Conservation (phyloP, 2,329 filamentous ascomycete species). For the Alternaria sp. region DNA sequence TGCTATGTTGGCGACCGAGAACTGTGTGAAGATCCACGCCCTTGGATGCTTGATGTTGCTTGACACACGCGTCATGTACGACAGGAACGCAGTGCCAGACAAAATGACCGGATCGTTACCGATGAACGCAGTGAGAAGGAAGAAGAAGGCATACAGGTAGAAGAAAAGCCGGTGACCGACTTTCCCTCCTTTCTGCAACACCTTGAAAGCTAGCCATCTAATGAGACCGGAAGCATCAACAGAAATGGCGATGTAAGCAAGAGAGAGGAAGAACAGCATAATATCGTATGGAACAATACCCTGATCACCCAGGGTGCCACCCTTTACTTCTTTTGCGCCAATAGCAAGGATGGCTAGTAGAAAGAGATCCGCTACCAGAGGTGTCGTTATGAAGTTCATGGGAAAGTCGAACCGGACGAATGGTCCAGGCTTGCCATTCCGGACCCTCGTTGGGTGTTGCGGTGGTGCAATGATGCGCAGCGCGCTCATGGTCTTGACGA, state of each 20-base stretch:
- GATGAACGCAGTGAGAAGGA: conserved; percentile 69
- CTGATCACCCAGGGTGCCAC: conserved; percentile 69
- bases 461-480: conserved; percentile 62
- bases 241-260: conserved; percentile 79
- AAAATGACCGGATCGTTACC: conserved; percentile 79
- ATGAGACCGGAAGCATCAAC: conserved; percentile 78
- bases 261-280: conserved; percentile 75
- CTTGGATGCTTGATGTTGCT: conserved; percentile 73
- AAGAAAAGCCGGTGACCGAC: conserved; percentile 73
- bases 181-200: conserved; percentile 70
- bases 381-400: conserved; percentile 74
- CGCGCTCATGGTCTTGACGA: conserved; percentile 53
- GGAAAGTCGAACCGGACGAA: conserved; percentile 65
- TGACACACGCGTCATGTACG: conserved; percentile 78
- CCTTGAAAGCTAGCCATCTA: conserved; percentile 72
- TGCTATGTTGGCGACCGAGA: conserved; percentile 74
- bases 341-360: conserved; percentile 73
- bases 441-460: conserved; percentile 18
- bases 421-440: conserved; percentile 38
- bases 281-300: conserved; percentile 74
- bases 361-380: conserved; percentile 73
- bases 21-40: conserved; percentile 77
- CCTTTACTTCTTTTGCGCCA: conserved; percentile 69
- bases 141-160: conserved; percentile 77
- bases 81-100: conserved; percentile 75